Percentiles rank a stretch among this genome's conserved stretches.
These are phyloP conservation scores for Malassezia vespertilionis DNA, from an alignment of 1,284 basidiomycete species.

Conservation along the genomic window DNA sequence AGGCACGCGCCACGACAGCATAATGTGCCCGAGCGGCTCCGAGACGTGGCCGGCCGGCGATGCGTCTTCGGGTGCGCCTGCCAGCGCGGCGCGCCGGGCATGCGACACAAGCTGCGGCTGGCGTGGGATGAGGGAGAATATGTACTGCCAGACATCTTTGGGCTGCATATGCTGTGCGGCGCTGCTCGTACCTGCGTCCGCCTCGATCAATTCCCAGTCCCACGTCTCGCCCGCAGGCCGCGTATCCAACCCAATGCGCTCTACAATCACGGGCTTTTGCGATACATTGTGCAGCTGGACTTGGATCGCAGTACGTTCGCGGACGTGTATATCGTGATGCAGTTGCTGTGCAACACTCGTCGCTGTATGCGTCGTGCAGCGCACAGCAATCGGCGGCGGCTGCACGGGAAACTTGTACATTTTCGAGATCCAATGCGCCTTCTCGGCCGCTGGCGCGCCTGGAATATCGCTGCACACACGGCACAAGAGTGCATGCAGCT, in stretches of 20 bases:
- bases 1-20: conserved; percentile 12
- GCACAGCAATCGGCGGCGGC: conserved; percentile 11
- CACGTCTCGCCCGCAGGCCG: background rate
- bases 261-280: conserved; percentile 1
- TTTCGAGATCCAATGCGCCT: conserved; percentile 4
- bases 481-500: conserved; percentile 13
- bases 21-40: conserved; percentile 4
- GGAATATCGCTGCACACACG: conserved; percentile 5
- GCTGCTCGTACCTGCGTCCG: background rate
- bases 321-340: background rate
- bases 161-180: conserved; percentile 1
- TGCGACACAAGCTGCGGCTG: background rate
- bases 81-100: background rate
- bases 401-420: conserved; percentile 10
- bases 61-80: background rate
- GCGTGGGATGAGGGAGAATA: conserved; percentile 5
- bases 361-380: conserved; percentile 1
- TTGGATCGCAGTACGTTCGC: conserved; percentile 6
- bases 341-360: background rate
- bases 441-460: no score
- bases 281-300: conserved; percentile 10
- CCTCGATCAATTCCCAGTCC: background rate
- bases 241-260: conserved; percentile 1
- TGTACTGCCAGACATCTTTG: conserved; percentile 6
- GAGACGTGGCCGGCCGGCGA: background rate